These are phyloP conservation scores for Amanita inopinata DNA, from an alignment of 768 basidiomycete genomes.

Conservation along the genomic window DNA sequence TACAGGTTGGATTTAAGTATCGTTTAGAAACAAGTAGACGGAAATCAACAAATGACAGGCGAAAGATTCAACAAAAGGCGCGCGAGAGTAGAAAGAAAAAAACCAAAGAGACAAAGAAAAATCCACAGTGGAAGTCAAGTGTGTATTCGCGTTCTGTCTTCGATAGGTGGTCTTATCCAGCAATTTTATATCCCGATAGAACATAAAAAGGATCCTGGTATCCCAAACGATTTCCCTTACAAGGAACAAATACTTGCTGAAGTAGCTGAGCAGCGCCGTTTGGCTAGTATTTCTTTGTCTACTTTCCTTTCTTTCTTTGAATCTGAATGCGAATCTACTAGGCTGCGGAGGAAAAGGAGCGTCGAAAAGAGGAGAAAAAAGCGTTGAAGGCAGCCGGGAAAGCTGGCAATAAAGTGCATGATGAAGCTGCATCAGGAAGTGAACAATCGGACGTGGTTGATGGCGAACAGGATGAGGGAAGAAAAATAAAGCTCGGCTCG, in stretches of 20 bases:
- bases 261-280: slow-evolving; percentile 69
- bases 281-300: slow-evolving; percentile 33
- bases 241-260: slow-evolving; percentile 93
- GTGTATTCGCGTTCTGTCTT: slow-evolving; percentile 19
- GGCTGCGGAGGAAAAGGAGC: slow-evolving; percentile 72
- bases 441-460: slow-evolving; percentile 16
- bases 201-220: slow-evolving; percentile 83
- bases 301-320: neutral
- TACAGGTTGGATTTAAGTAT: neutral
- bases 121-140: slow-evolving; percentile 86
- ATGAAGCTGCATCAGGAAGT: slow-evolving; percentile 20
- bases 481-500: slow-evolving; percentile 27
- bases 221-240: slow-evolving; percentile 88
- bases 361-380: slow-evolving; percentile 56
- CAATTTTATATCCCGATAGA: slow-evolving; percentile 29
- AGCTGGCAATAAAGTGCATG: slow-evolving; percentile 20
- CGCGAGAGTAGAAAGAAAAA: slow-evolving; percentile 70
- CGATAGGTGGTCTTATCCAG: neutral
- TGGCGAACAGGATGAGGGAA: slow-evolving; percentile 7
- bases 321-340: slow-evolving; percentile 18
- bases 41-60: slow-evolving; percentile 59
- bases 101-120: slow-evolving; percentile 67
- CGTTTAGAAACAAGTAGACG: slow-evolving; percentile 78
- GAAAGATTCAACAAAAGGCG: slow-evolving; percentile 65
- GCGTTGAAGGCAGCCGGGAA: slow-evolving; percentile 19